Conservation (phyloP, 2,329 filamentous ascomycete species). For the Pseudogymnoascus sp. region DNA sequence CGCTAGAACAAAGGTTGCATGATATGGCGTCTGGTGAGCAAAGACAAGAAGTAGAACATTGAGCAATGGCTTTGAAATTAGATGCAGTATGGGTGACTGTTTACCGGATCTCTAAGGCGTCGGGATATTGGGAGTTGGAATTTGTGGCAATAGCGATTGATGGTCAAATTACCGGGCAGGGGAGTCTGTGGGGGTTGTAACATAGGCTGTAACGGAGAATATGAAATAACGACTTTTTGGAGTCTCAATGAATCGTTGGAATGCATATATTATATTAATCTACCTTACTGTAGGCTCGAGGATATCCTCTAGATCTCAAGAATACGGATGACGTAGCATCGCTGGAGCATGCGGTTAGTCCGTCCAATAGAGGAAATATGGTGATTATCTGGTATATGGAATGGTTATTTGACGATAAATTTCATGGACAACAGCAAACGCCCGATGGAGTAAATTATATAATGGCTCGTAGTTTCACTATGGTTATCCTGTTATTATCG, state of each 20-base stretch:
- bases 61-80: background rate
- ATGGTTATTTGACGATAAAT: background rate
- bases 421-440: background rate
- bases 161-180: background rate
- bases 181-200: background rate
- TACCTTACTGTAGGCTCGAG: background rate
- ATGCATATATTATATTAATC: background rate
- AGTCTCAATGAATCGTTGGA: background rate
- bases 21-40: background rate
- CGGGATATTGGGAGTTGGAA: background rate
- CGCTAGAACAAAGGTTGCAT: constrained; percentile 22
- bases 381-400: background rate
- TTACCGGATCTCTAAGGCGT: background rate
- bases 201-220: background rate
- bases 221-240: background rate
- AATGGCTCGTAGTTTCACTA: background rate
- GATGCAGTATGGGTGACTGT: background rate
- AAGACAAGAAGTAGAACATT: background rate
- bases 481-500: background rate
- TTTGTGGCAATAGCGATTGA: background rate
- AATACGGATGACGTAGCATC: background rate
- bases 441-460: background rate
- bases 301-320: too few relatives aligned
- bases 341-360: background rate
- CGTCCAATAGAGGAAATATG: background rate